phyloP scores from a whole-genome alignment of 176 grass and related monocot genomes.

The Zizania latifolia region DNA sequence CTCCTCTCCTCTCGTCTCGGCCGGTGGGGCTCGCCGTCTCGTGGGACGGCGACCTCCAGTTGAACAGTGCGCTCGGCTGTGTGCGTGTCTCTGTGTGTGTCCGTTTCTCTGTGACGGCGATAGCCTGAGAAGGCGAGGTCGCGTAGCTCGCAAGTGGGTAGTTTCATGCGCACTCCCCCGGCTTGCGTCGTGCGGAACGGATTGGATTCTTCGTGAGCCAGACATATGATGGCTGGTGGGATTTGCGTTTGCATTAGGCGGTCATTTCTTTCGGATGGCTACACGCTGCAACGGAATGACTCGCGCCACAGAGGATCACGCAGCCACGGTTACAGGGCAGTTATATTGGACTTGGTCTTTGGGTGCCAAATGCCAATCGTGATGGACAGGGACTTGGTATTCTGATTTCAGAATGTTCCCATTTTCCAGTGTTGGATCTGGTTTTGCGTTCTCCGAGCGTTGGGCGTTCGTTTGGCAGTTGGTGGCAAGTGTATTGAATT shows the following conservation, averaged over 20 bases:
- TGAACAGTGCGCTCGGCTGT: not conserved
- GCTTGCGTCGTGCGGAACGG: not conserved
- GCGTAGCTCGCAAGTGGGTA: not conserved
- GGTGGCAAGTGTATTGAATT: not conserved
- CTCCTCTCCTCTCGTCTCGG: not conserved
- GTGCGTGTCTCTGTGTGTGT: no score
- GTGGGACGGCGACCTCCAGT: conserved; percentile 10
- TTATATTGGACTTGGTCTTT: conserved; percentile 41
- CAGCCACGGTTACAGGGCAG: no score
- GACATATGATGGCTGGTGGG: no score
- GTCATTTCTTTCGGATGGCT: no score
- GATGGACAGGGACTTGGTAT: conserved; percentile 13
- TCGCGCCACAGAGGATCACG: no score
- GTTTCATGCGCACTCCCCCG: conserved; percentile 1
- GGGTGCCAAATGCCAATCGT: not conserved
- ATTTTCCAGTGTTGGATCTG: not conserved
- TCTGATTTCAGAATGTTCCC: conserved; percentile 3
- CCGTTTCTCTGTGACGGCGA: no score
- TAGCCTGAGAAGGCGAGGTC: not conserved
- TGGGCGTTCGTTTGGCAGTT: conserved; percentile 27
- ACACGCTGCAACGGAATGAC: no score
- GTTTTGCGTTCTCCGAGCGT: conserved; percentile 7
- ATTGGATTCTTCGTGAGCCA: no score
- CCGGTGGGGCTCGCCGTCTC: not conserved
- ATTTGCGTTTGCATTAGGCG: no score